These are phyloP conservation scores for Phytophthora pisi DNA, from an alignment of 352 stramenopile genomes.

Conservation along the genomic window DNA sequence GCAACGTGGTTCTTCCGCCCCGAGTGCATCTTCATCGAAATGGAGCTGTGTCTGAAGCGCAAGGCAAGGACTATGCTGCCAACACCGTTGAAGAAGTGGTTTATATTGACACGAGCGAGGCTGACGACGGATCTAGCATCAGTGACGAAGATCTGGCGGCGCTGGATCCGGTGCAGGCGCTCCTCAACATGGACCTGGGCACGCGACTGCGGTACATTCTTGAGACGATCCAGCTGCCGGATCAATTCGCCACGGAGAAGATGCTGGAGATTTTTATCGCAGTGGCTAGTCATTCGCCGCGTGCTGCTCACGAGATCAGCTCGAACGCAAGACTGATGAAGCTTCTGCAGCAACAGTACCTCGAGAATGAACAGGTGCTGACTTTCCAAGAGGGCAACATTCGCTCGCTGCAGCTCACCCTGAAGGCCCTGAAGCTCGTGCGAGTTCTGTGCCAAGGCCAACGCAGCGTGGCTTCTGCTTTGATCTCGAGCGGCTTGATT, in stretches of 20 bases:
- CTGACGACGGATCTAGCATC: conserved; percentile 44
- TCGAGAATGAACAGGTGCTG: conserved; percentile 57
- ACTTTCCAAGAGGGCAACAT: conserved; percentile 34
- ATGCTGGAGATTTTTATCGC: conserved; percentile 63
- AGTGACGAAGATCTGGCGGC: conserved; percentile 57
- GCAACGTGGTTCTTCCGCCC: conserved; percentile 35
- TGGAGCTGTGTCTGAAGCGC: neutral
- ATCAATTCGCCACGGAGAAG: conserved; percentile 47
- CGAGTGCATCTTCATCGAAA: conserved; percentile 52
- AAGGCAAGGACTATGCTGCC: neutral
- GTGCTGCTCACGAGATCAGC: conserved; percentile 49
- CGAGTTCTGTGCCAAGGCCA: conserved; percentile 56
- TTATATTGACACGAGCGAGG: conserved; percentile 56
- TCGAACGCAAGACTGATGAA: conserved; percentile 51
- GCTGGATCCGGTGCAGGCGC: conserved; percentile 61
- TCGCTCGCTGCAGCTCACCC: conserved; percentile 43
- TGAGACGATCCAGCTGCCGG: conserved; percentile 49
- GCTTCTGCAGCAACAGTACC: conserved; percentile 51
- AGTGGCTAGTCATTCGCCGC: conserved; percentile 58
- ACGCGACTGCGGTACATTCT: conserved; percentile 61
- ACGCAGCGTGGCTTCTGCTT: conserved; percentile 39
- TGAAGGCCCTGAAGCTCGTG: conserved; percentile 52
- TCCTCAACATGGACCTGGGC: conserved; percentile 63
- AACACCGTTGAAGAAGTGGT: conserved; percentile 39
- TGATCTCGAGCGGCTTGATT: conserved; percentile 54